phyloP scores from a whole-genome alignment of 2,329 filamentous ascomycete species.

The Colletotrichum kahawae region DNA sequence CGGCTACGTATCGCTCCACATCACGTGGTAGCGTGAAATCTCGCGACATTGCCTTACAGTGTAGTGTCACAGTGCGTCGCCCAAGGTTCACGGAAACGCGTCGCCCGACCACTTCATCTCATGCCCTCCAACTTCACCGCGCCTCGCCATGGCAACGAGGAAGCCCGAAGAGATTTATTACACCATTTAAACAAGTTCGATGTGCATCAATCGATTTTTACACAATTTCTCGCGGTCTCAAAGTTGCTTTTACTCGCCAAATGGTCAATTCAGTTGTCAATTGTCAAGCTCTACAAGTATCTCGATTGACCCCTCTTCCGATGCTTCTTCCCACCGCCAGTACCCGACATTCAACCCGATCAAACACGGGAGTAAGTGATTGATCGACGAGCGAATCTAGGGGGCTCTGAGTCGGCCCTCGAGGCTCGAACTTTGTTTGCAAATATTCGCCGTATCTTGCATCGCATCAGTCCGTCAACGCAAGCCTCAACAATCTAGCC shows the following conservation, averaged over 20 bases:
- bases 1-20: neutral
- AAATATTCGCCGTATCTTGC: slow-evolving; percentile 9
- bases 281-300: neutral
- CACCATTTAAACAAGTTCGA: slow-evolving; percentile 8
- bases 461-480: neutral
- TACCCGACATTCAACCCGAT: neutral
- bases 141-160: slow-evolving; percentile 32
- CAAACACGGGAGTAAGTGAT: slow-evolving; percentile 8
- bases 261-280: neutral
- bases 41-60: slow-evolving; percentile 34
- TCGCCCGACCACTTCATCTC: slow-evolving; percentile 38
- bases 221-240: slow-evolving; percentile 13
- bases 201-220: slow-evolving; percentile 23
- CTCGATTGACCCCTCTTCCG: slow-evolving; percentile 9
- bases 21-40: slow-evolving; percentile 51
- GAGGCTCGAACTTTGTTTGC: slow-evolving; percentile 13
- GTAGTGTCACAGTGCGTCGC: slow-evolving; percentile 28
- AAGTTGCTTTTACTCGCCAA: slow-evolving; percentile 17
- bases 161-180: slow-evolving; percentile 17
- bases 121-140: slow-evolving; percentile 25
- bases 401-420: neutral
- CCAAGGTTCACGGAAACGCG: slow-evolving; percentile 40
- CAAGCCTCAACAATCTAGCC: neutral
- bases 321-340: neutral
- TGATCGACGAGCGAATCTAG: slow-evolving; percentile 3